These are phyloP conservation scores for Apophysomyces ossiformis DNA, from an alignment of 371 early-diverging fungal species.

Conservation along the genomic window DNA sequence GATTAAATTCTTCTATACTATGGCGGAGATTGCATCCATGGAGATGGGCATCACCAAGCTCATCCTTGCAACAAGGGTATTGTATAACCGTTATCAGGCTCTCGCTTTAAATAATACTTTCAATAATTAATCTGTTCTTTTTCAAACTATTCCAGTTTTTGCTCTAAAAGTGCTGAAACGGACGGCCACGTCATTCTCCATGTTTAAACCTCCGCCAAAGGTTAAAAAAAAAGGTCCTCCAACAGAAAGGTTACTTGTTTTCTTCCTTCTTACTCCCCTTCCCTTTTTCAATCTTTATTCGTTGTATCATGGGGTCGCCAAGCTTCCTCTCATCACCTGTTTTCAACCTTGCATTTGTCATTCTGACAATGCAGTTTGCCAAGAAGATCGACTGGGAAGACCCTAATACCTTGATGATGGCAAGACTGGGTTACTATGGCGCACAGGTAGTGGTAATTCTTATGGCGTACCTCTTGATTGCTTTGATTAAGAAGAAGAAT, in stretches of 20 bases:
- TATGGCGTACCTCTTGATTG: conserved; percentile 61
- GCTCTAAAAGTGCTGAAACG: too few relatives aligned
- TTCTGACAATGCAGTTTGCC: conserved; percentile 74
- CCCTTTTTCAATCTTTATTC: background rate
- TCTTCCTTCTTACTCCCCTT: background rate
- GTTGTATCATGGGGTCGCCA: conserved; percentile 48
- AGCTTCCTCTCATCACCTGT: conserved; percentile 46
- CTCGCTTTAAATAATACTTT: too few relatives aligned
- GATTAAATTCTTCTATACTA: too few relatives aligned
- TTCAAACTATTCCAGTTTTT: too few relatives aligned
- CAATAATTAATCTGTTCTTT: too few relatives aligned
- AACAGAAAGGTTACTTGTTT: background rate
- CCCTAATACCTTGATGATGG: conserved; percentile 60
- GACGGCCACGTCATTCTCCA: background rate
- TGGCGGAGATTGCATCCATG: too few relatives aligned
- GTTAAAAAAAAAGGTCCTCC: conserved; percentile 4
- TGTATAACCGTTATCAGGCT: too few relatives aligned
- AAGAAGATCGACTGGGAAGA: conserved; percentile 73
- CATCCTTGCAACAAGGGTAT: too few relatives aligned
- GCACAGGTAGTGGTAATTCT: conserved; percentile 66
- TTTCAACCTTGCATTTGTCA: conserved; percentile 70
- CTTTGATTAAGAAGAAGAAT: conserved; percentile 67
- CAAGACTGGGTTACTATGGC: conserved; percentile 70
- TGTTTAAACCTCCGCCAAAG: background rate
- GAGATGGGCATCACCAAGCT: too few relatives aligned